Conservation (phyloP, 164 flowering plant genomes). For the Stephania yunnanensis region DNA sequence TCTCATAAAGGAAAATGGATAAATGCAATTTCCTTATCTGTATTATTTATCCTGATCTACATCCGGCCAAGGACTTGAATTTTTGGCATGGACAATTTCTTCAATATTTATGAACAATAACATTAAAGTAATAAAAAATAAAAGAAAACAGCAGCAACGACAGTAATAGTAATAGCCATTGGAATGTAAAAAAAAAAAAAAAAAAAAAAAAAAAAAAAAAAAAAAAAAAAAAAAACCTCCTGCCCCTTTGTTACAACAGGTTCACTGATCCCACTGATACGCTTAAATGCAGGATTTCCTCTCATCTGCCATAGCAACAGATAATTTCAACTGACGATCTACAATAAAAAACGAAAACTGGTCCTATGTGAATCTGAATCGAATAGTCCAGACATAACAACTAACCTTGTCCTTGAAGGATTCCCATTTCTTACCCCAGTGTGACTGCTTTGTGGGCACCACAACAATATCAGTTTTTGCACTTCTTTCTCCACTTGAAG, state of each 20-base stretch:
- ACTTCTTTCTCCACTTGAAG: conserved; percentile 58
- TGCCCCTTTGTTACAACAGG: conserved; percentile 78
- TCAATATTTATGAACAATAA: no score
- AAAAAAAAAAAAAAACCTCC: conserved; percentile 47
- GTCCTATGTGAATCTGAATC: not conserved
- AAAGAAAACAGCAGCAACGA: not conserved
- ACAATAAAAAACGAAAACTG: not conserved
- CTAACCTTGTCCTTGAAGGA: conserved; percentile 67
- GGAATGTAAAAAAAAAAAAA: not conserved
- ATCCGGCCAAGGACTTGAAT: not conserved
- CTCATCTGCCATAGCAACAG: conserved; percentile 40
- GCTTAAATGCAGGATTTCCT: conserved; percentile 66
- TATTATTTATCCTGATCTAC: not conserved
- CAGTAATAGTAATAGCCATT: not conserved
- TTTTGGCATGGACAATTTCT: no score
- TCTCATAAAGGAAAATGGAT: not conserved
- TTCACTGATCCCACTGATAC: conserved; percentile 56
- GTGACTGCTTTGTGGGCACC: conserved; percentile 62
- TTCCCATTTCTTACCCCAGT: conserved; percentile 78
- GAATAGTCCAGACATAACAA: not conserved
- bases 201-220: conserved; percentile 14
- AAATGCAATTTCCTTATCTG: not conserved
- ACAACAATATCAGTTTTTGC: conserved; percentile 68
- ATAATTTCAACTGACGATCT: not conserved
- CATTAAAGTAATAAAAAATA: not conserved